Base-by-base conservation (phyloP, 1,139 yeast species). In the Saccharomyces hybrid region DNA sequence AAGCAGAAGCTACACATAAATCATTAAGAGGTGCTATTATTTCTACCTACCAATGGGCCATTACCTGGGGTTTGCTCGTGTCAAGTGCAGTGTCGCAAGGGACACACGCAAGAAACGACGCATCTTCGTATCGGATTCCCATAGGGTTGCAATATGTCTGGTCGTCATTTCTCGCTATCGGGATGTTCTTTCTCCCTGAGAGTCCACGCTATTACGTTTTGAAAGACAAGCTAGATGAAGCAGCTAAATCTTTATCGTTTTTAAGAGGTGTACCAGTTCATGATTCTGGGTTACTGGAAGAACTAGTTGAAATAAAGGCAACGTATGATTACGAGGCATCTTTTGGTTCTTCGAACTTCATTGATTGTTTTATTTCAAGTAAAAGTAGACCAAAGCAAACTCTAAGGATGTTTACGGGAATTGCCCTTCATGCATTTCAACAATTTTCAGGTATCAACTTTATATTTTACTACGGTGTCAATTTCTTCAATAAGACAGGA, bases 1-100 rank as follows among this genome's bases (percentile, higher is more conserved):
- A 86, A 70, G 88, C 95, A 9, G 95, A 87, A 66, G 86, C 90
- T 0, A 83, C 93, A 0, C 90, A 90, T 0, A 84, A 82, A 67
- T 81, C 86, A 79, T 81, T 85, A 49, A 78, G 95, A 77, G 95
- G 95, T 59, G 84, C 90, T 3, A 80, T 87, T 63, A 88, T 87
- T 51, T 85, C 88, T 54, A 79, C 88, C 1, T 87, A 86, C 69
- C 95, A 87, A 69, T 87, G 91, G 91, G 91, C 93, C 23, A 87
- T 87, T 57, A 87, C 95, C 1, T 85, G 91, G 91, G 95, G 95
- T 0, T 72, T 87, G 30, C 67, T 87, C 47, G 82, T 84, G 3
- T 86, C 93, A 1, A 82, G 88, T 73, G 90, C 90, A 0, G 82
- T 87, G 1, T 80, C 89, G 31, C 95, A 87, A 65, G 93, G 89